Percentiles rank a stretch among this genome's conserved stretches.
Conservation (phyloP, 306 rosid species). For the Fragaria ananassa region DNA sequence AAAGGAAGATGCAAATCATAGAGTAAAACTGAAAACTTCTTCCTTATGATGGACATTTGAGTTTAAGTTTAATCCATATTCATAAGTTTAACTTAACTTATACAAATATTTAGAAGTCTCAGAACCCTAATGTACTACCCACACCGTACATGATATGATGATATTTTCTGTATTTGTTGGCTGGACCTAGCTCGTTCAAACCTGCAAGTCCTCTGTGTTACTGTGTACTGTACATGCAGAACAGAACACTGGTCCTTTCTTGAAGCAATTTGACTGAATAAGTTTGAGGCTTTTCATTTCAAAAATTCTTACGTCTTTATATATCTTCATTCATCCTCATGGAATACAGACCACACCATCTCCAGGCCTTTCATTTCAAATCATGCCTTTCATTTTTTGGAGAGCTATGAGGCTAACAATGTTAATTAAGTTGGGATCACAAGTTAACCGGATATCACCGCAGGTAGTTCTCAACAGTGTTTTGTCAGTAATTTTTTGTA, state of each 20-base stretch:
- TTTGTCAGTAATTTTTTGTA: too few relatives aligned
- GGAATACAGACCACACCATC: neutral
- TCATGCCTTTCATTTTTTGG: too few relatives aligned
- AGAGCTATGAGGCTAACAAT: too few relatives aligned
- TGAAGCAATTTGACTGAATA: neutral
- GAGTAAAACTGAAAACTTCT: neutral
- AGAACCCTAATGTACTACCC: neutral
- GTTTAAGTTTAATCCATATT: neutral
- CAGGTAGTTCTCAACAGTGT: too few relatives aligned
- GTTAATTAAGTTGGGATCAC: too few relatives aligned
- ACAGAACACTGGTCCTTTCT: neutral
- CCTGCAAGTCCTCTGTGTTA: neutral
- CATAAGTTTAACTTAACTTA: neutral
- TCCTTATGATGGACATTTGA: neutral
- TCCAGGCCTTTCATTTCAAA: neutral
- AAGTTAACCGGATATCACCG: too few relatives aligned
- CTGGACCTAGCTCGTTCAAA: neutral
- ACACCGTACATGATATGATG: neutral
- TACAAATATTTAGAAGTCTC: neutral
- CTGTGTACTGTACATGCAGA: neutral
- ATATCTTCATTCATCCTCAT: neutral
- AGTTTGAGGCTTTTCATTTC: neutral
- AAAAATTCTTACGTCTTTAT: neutral
- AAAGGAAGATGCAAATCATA: neutral
- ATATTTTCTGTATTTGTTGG: neutral